Conservation (phyloP, 768 basidiomycete genomes). For the Xerocomellus intermedius region DNA sequence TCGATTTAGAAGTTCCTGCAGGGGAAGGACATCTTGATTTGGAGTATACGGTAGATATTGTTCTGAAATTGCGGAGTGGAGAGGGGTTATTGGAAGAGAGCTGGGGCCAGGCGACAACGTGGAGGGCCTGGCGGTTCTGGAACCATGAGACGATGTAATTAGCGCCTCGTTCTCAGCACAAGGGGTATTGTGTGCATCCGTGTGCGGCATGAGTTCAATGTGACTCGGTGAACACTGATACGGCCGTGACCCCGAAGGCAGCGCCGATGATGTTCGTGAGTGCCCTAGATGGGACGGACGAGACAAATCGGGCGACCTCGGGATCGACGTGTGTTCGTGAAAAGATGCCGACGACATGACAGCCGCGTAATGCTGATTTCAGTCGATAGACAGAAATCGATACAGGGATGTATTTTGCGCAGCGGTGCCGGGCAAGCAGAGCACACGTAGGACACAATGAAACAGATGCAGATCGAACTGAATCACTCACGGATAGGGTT, state of each 20-base stretch:
- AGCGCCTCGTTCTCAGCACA: constrained; percentile 47
- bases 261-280: constrained; percentile 33
- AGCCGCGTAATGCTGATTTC: constrained; percentile 23
- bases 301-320: constrained; percentile 34
- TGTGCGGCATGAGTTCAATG: constrained; percentile 14
- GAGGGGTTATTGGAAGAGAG: constrained; percentile 24
- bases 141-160: constrained; percentile 38
- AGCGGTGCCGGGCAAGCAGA: constrained; percentile 18
- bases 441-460: constrained; percentile 33
- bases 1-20: constrained; percentile 43
- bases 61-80: constrained; percentile 50
- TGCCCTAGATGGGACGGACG: constrained; percentile 29
- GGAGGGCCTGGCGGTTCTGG: constrained; percentile 54
- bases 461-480: constrained; percentile 25
- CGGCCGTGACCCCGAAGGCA: constrained; percentile 16
- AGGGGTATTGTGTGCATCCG: constrained; percentile 25
- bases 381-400: constrained; percentile 31
- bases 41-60: constrained; percentile 33
- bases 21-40: constrained; percentile 45
- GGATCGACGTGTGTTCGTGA: constrained; percentile 17
- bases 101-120: constrained; percentile 46
- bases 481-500: constrained; percentile 28
- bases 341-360: constrained; percentile 15
- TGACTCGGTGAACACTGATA: constrained; percentile 26
- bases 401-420: constrained; percentile 15